phyloP scores from a whole-genome alignment of 1,284 basidiomycete genomes.

The Athelia psychrophila region DNA sequence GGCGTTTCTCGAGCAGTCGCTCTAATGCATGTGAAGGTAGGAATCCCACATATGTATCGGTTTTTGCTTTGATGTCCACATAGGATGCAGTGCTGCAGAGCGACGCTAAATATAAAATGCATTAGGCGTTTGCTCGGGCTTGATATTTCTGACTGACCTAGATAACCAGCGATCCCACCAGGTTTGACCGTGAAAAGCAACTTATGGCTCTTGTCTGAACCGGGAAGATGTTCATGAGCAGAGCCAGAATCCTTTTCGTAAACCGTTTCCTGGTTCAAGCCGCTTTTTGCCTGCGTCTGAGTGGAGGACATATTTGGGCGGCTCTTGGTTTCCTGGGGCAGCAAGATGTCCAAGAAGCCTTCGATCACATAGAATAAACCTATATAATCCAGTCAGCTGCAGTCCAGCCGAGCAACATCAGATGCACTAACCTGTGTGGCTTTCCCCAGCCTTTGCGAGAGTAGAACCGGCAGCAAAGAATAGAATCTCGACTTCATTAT shows the following conservation, averaged over 20 bases:
- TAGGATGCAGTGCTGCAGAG: slow-evolving; percentile 92
- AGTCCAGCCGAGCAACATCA: background rate
- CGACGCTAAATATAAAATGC: slow-evolving; percentile 54
- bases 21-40: slow-evolving; percentile 89
- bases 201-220: slow-evolving; percentile 39
- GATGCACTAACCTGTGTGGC: slow-evolving; percentile 63
- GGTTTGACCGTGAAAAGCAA: slow-evolving; percentile 93
- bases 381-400: slow-evolving; percentile 18
- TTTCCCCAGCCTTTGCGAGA: slow-evolving; percentile 88
- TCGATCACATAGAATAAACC: slow-evolving; percentile 99
- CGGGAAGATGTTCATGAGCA: slow-evolving; percentile 13
- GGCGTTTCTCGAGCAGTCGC: slow-evolving; percentile 87
- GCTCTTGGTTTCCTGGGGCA: slow-evolving; percentile 49
- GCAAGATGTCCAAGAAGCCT: slow-evolving; percentile 90
- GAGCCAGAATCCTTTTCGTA: slow-evolving; percentile 19
- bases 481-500: slow-evolving; percentile 95
- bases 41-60: slow-evolving; percentile 96
- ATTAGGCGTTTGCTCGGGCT: slow-evolving; percentile 1
- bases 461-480: slow-evolving; percentile 89
- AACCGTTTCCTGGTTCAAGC: no score
- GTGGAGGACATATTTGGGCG: slow-evolving; percentile 14
- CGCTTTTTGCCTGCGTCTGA: slow-evolving; percentile 18
- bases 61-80: slow-evolving; percentile 95
- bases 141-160: slow-evolving; percentile 50
- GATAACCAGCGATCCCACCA: slow-evolving; percentile 97